Percentiles rank a stretch among this genome's conserved stretches.
These are phyloP conservation scores for Phytophthora sojae DNA, from an alignment of 352 stramenopile species.

Conservation along the genomic window DNA sequence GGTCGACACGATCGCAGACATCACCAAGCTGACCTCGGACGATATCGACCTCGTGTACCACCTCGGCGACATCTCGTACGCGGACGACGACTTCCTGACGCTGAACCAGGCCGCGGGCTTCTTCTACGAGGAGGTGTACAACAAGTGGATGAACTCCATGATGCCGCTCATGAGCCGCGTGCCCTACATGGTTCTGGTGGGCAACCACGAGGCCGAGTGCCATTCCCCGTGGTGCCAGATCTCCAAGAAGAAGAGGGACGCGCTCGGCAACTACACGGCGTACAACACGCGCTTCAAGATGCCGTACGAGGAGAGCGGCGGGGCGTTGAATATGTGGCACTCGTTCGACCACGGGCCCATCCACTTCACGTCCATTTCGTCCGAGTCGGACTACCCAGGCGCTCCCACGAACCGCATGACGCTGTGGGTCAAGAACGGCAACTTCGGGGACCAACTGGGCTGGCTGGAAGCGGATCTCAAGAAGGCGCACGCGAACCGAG, in stretches of 20 bases:
- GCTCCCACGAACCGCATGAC: slow-evolving; percentile 18
- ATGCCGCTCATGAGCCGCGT: slow-evolving; percentile 50
- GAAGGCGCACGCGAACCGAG: slow-evolving; percentile 56
- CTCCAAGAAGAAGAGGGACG: slow-evolving; percentile 46
- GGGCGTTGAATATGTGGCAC: slow-evolving; percentile 61
- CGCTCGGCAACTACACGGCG: slow-evolving; percentile 66
- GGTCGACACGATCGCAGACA: slow-evolving; percentile 35
- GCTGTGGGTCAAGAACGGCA: slow-evolving; percentile 38
- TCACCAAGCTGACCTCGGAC: slow-evolving; percentile 42
- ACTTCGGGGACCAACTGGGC: slow-evolving; percentile 59
- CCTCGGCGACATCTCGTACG: slow-evolving; percentile 71
- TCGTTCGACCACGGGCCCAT: slow-evolving; percentile 65
- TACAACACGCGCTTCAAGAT: slow-evolving; percentile 61
- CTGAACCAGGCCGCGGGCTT: slow-evolving; percentile 53
- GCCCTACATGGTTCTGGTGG: slow-evolving; percentile 87
- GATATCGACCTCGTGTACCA: slow-evolving; percentile 73
- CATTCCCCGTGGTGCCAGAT: slow-evolving; percentile 54
- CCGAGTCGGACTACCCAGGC: slow-evolving; percentile 68
- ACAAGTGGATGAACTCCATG: slow-evolving; percentile 82
- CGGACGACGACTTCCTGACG: slow-evolving; percentile 34
- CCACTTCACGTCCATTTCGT: slow-evolving; percentile 85
- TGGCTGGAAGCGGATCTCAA: slow-evolving; percentile 69
- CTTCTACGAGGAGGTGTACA: slow-evolving; percentile 88
- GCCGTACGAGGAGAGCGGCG: slow-evolving; percentile 48
- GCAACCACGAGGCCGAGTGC: slow-evolving; percentile 91